A percentile compares a stretch with the other conserved stretches of the same genome.
Evolutionary conservation across 2,329 filamentous ascomycete species (phyloP).

Genomic region (Capronia americana): DNA sequence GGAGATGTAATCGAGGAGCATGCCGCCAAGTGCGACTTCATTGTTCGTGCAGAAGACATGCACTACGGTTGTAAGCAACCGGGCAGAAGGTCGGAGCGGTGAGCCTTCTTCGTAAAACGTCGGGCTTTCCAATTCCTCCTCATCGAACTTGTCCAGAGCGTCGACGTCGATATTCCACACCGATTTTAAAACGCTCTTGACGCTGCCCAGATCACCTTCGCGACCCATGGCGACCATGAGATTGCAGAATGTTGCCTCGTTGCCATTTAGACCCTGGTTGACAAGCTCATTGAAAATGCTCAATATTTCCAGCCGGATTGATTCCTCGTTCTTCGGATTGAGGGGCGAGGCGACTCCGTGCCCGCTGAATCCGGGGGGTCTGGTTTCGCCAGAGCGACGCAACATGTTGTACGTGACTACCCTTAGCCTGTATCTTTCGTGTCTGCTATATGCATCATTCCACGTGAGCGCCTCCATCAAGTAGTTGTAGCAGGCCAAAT

Average conservation of each 20-base stretch:
- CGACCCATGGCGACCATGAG: conserved; percentile 60
- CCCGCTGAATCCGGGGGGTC: conserved; percentile 36
- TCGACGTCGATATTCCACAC: conserved; percentile 63
- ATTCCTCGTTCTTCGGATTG: conserved; percentile 26
- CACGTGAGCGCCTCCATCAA: conserved; percentile 60
- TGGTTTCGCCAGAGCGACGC: conserved; percentile 35
- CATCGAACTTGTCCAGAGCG: conserved; percentile 46
- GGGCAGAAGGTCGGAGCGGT: conserved; percentile 63
- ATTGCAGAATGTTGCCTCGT: conserved; percentile 61
- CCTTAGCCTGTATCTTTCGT: conserved; percentile 49
- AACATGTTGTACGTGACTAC: conserved; percentile 42
- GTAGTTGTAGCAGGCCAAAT: conserved; percentile 61
- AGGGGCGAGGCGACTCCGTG: conserved; percentile 36
- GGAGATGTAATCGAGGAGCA: conserved; percentile 68
- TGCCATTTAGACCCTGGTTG: conserved; percentile 47
- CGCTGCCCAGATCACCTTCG: conserved; percentile 57
- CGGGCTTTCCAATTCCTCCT: conserved; percentile 45
- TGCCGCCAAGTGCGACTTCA: conserved; percentile 64
- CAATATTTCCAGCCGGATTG: conserved; percentile 42
- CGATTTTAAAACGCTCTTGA: conserved; percentile 57
- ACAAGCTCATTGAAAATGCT: conserved; percentile 58
- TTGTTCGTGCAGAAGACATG: conserved; percentile 72
- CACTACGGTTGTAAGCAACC: conserved; percentile 70
- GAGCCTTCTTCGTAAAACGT: conserved; percentile 55
- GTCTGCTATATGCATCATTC: conserved; percentile 50